A percentile compares a stretch with the other conserved stretches of the same genome.
Evolutionary conservation across 176 grass and related monocot species (phyloP).

Genomic region (Oryza glumipatula): DNA sequence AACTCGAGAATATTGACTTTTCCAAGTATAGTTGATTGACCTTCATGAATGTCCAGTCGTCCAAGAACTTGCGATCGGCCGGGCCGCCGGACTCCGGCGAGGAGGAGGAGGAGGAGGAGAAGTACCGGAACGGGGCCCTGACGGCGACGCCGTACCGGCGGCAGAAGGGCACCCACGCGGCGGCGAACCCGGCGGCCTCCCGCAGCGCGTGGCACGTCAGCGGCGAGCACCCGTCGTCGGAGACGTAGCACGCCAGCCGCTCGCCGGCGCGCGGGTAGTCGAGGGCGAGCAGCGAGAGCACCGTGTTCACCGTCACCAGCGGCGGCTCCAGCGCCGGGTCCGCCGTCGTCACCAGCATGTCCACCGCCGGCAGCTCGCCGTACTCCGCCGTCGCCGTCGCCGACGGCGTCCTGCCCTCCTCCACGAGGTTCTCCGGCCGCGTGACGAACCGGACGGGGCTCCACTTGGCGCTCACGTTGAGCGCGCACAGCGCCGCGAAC

Average conservation of each 20-base stretch:
- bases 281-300: conserved; percentile 61
- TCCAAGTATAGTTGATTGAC: background rate
- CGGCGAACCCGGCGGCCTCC: conserved; percentile 50
- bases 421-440: conserved; percentile 24
- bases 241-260: conserved; percentile 66
- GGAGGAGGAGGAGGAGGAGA: conserved; percentile 14
- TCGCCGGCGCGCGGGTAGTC: conserved; percentile 48
- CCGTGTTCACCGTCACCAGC: conserved; percentile 59
- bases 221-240: conserved; percentile 62
- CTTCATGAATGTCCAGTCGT: conserved; percentile 32
- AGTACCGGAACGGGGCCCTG: conserved; percentile 52
- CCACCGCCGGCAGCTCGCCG: conserved; percentile 52
- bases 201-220: conserved; percentile 48
- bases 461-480: conserved; percentile 53
- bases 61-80: background rate
- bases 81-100: background rate
- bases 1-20: too few relatives aligned
- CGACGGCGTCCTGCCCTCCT: background rate
- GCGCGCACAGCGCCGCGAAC: conserved; percentile 47
- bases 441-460: conserved; percentile 36
- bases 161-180: conserved; percentile 66
- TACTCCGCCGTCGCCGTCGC: background rate
- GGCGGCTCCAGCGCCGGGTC: conserved; percentile 59
- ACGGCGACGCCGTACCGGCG: conserved; percentile 30
- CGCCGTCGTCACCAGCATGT: conserved; percentile 69